These are phyloP conservation scores for Castanea mollissima DNA, from an alignment of 306 rosid genomes.

Conservation along the genomic window DNA sequence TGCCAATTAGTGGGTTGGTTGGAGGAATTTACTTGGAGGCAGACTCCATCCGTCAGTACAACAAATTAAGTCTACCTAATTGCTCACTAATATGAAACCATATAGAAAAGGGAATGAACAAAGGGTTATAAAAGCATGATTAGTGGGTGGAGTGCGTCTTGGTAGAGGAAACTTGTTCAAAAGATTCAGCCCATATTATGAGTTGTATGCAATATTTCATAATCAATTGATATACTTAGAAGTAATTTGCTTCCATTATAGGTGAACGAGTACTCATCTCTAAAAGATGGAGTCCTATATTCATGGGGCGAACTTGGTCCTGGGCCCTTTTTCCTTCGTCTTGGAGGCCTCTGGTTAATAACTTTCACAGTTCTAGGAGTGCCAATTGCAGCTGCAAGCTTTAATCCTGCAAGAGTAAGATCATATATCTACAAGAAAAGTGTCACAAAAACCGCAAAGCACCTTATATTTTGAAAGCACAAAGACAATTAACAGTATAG, in stretches of 20 bases:
- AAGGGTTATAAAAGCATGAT: not conserved
- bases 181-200: conserved; percentile 4
- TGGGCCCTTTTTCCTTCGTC: conserved; percentile 77
- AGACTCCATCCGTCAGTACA: no score
- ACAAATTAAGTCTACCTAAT: not conserved
- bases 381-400: conserved; percentile 94
- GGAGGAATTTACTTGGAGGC: no score
- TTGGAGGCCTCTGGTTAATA: conserved; percentile 90
- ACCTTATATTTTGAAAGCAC: not conserved
- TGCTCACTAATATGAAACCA: not conserved
- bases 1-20: no score
- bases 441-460: not conserved
- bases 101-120: not conserved
- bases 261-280: conserved; percentile 96
- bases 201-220: conserved; percentile 2
- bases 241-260: conserved; percentile 24
- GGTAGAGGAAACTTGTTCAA: not conserved
- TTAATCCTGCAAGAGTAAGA: conserved; percentile 89
- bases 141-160: not conserved
- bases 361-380: conserved; percentile 75
- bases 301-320: conserved; percentile 96
- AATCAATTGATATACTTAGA: conserved; percentile 1
- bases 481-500: not conserved
- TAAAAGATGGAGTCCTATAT: conserved; percentile 66
- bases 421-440: not conserved